phyloP scores from a whole-genome alignment of 805 yeast genomes.

The Kodamaea sagamina region DNA sequence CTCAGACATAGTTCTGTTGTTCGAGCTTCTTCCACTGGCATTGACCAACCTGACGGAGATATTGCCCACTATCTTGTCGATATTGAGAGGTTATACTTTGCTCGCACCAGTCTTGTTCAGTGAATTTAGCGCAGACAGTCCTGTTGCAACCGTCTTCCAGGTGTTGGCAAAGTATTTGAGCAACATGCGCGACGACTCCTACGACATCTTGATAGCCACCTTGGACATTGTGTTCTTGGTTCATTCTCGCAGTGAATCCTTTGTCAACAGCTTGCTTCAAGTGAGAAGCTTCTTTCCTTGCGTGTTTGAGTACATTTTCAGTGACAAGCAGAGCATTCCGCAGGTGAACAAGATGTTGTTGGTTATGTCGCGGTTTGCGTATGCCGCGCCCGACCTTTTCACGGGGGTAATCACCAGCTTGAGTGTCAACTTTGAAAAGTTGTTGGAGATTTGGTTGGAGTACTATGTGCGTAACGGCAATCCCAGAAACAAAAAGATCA shows the following conservation, averaged over 20 bases:
- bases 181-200: conserved; percentile 70
- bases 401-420: conserved; percentile 33
- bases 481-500: conserved; percentile 73
- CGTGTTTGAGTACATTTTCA: conserved; percentile 41
- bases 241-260: conserved; percentile 24
- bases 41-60: conserved; percentile 74
- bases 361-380: conserved; percentile 41
- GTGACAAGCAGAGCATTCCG: conserved; percentile 46
- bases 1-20: conserved; percentile 42
- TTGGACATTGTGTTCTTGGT: conserved; percentile 52
- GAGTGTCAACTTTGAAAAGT: conserved; percentile 24
- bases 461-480: conserved; percentile 58
- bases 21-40: conserved; percentile 57
- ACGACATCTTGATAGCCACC: conserved; percentile 53
- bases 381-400: conserved; percentile 37
- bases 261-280: conserved; percentile 34
- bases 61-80: conserved; percentile 60
- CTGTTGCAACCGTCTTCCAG: conserved; percentile 46
- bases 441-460: conserved; percentile 41
- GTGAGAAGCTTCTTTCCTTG: conserved; percentile 35
- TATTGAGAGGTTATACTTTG: conserved; percentile 63
- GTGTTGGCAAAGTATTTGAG: conserved; percentile 55
- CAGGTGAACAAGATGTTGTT: conserved; percentile 37
- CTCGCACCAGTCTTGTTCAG: conserved; percentile 44
- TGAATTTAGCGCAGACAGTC: conserved; percentile 22